phyloP scores from a whole-genome alignment of 2,329 filamentous ascomycete genomes.

The Colletotrichum eleusines region DNA sequence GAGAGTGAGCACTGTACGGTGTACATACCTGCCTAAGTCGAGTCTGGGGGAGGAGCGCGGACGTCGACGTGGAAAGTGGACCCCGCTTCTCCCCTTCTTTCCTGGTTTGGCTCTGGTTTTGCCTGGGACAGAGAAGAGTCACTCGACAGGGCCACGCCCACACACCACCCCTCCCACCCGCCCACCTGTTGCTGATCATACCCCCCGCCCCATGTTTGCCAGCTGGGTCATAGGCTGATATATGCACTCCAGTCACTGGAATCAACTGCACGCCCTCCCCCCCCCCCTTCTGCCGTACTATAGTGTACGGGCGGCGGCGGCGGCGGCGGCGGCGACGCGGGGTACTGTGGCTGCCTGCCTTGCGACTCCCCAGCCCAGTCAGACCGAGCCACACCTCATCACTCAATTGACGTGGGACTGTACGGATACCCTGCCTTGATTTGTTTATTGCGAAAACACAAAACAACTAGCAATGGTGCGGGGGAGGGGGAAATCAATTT shows the following conservation, averaged over 20 bases:
- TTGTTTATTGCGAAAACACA: conserved; percentile 1
- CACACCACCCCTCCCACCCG: conserved; percentile 3
- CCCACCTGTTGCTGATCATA: conserved; percentile 14
- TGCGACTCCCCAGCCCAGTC: conserved; percentile 36
- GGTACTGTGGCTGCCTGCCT: not conserved
- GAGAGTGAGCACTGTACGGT: not conserved
- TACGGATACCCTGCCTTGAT: conserved; percentile 3
- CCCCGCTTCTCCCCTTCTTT: conserved; percentile 1
- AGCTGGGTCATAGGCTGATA: not conserved
- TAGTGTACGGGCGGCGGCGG: not conserved
- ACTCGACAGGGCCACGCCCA: conserved; percentile 22
- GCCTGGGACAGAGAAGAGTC: conserved; percentile 34
- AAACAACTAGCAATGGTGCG: not conserved
- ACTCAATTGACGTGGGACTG: conserved; percentile 9
- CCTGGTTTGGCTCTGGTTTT: conserved; percentile 25
- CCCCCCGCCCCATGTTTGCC: conserved; percentile 20
- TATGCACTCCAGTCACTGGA: not conserved
- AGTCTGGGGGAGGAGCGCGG: conserved; percentile 18
- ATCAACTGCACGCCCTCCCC: not conserved
- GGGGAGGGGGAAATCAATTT: not conserved
- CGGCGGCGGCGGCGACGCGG: not conserved
- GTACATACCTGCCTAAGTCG: too few species aligned
- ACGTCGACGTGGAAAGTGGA: conserved; percentile 38
- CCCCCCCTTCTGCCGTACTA: too few species aligned
- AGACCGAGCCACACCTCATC: conserved; percentile 36